A percentile compares a stretch with the other conserved stretches of the same genome.
Conservation (phyloP, 2,329 filamentous ascomycete species). For the Sarocladium kiliense region DNA sequence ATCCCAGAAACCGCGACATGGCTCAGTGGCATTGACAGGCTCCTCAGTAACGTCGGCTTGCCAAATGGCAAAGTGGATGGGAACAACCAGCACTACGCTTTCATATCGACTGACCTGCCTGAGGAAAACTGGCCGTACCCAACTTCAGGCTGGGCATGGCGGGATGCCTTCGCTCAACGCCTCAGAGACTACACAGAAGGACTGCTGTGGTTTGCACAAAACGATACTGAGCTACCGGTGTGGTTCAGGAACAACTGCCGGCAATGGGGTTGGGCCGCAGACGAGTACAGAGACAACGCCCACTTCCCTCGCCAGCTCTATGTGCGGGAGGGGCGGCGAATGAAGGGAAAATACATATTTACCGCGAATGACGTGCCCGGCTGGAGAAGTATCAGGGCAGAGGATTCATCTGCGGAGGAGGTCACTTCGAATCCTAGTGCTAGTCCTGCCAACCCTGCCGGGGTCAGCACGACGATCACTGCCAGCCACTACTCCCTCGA, state of each 20-base stretch:
- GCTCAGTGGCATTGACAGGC: not conserved
- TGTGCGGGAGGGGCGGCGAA: constrained; percentile 5
- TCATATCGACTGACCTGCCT: constrained; percentile 8
- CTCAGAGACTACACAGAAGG: constrained; percentile 5
- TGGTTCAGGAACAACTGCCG: constrained; percentile 7
- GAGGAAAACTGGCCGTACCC: constrained; percentile 8
- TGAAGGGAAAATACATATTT: constrained; percentile 5
- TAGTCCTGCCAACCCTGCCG: not conserved
- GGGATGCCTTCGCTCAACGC: not conserved
- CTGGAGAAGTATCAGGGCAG: not conserved
- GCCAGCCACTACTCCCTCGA: constrained; percentile 6
- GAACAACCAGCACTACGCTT: constrained; percentile 7
- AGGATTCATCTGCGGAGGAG: not conserved
- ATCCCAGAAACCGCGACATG: not conserved
- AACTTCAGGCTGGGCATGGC: constrained; percentile 3
- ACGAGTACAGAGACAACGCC: constrained; percentile 4
- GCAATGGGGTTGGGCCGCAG: not conserved
- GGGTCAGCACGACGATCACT: not conserved
- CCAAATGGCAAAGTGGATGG: constrained; percentile 4
- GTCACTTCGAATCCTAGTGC: not conserved
- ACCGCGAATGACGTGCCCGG: constrained; percentile 2
- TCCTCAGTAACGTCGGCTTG: not conserved
- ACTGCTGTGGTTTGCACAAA: constrained; percentile 3
- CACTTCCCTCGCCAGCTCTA: constrained; percentile 8
- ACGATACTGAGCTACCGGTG: not conserved